phyloP scores from a whole-genome alignment of 2,329 filamentous ascomycete genomes.

The Dothidotthia symphoricarpi region DNA sequence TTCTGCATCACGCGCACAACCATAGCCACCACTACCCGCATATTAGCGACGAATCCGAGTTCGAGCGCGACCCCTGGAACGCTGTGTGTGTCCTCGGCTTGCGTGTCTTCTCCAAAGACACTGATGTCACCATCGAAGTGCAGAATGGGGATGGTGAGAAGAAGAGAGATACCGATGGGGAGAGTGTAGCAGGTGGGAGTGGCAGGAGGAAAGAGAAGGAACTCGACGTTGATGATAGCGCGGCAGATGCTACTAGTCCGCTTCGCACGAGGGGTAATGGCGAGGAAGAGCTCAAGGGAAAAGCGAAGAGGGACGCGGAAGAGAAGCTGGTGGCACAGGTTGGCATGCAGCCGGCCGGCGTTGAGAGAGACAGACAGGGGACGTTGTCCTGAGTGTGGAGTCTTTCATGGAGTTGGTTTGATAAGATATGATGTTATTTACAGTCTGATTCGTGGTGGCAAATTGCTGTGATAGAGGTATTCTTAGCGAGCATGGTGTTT shows the following conservation, averaged over 20 bases:
- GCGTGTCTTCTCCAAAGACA: constrained; percentile 56
- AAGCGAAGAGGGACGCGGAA: constrained; percentile 15
- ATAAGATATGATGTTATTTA: too few species aligned
- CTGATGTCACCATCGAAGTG: constrained; percentile 53
- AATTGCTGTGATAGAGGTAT: too few species aligned
- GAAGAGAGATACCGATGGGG: constrained; percentile 24
- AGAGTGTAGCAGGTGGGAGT: constrained; percentile 24
- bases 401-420: too few species aligned
- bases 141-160: constrained; percentile 40
- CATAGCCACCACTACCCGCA: constrained; percentile 19
- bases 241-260: constrained; percentile 42
- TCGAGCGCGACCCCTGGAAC: constrained; percentile 58
- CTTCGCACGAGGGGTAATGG: constrained; percentile 31
- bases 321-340: constrained; percentile 19
- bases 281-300: constrained; percentile 24
- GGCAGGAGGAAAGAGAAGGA: constrained; percentile 32
- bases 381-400: constrained; percentile 26
- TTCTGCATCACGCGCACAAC: constrained; percentile 10
- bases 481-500: too few species aligned
- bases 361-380: constrained; percentile 28
- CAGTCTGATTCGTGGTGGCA: too few species aligned
- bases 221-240: constrained; percentile 44
- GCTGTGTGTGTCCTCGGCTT: constrained; percentile 61
- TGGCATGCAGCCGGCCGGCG: constrained; percentile 31
- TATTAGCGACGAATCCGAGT: constrained; percentile 44